A percentile compares a stretch with the other conserved stretches of the same genome.
phyloP scores from a whole-genome alignment of 2,329 filamentous ascomycete genomes.

The Xylariaceae sp. region DNA sequence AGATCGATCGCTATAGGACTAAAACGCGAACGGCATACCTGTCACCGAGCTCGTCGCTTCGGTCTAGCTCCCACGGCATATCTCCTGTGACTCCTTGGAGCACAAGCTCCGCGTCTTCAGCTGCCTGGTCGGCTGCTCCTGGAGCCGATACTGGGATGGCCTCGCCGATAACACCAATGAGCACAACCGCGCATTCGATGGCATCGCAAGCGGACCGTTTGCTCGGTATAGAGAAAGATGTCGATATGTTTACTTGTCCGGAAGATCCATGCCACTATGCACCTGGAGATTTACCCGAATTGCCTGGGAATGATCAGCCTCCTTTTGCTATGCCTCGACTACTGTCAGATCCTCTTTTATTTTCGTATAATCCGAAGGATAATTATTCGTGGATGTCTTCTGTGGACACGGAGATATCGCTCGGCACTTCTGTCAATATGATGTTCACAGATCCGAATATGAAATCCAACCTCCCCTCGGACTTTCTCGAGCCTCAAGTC shows the following conservation, averaged over 20 bases:
- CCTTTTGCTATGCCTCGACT: slow-evolving; percentile 41
- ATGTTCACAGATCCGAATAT: slow-evolving; percentile 41
- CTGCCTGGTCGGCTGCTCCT: slow-evolving; percentile 48
- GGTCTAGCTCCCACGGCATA: slow-evolving; percentile 47
- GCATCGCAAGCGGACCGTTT: slow-evolving; percentile 38
- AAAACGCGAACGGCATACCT: slow-evolving; percentile 33
- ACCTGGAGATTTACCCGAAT: slow-evolving; percentile 46
- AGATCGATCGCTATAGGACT: slow-evolving; percentile 36
- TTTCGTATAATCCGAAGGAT: slow-evolving; percentile 44
- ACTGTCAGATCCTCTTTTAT: slow-evolving; percentile 44
- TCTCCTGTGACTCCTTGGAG: slow-evolving; percentile 56
- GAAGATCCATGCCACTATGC: slow-evolving; percentile 37
- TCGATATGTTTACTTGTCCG: slow-evolving; percentile 33
- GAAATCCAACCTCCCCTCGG: slow-evolving; percentile 30
- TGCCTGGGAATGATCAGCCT: slow-evolving; percentile 50
- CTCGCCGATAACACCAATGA: slow-evolving; percentile 51
- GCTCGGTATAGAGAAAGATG: slow-evolving; percentile 33
- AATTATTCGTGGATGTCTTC: slow-evolving; percentile 43
- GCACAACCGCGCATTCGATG: slow-evolving; percentile 36
- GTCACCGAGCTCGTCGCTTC: slow-evolving; percentile 44
- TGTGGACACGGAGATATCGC: slow-evolving; percentile 43
- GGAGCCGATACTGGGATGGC: slow-evolving; percentile 52
- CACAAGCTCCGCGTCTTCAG: slow-evolving; percentile 34
- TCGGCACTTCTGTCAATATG: slow-evolving; percentile 45
- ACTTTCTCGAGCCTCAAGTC: slow-evolving; percentile 28